Base-by-base conservation (phyloP, 306 rosid genomes). In the Lathyrus sativus region DNA sequence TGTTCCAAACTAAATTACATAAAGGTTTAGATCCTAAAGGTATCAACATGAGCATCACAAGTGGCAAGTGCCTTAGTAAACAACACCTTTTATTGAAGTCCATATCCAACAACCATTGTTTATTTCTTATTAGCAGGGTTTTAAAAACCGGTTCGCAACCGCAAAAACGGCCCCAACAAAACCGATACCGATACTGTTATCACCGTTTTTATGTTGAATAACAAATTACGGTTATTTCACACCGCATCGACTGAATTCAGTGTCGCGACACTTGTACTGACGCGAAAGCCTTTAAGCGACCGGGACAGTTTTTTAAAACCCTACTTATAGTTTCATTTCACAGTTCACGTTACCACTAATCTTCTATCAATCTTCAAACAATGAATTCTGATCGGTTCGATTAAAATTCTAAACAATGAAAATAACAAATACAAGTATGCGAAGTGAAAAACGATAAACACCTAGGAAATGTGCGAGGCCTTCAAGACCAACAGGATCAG, bases 381-480 rank as follows among this genome's bases (percentile, higher is more conserved):
- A 37, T 3, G 43, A 43, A 37, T 54, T 39, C 64, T 64, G 46
- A 42, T 12, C 49, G 12, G 15, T 41, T 10, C 46, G 18, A 73
- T 19, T 12, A 62, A 51, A 39, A 19, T 28, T 33, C 8, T 33
- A 1, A 6, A 33, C 39, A 35, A 7, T 7, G 8, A 33, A 33
- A 33, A 33, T 33, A 6, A 33, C 8, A 35, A 35, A 35, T 7
- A 35, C 9, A 35, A 35, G 39, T 35, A 35, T 7, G 39, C 9
- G 2, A 35, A 6, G 22, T 17, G 48, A 10, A 74, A 17, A 15
- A 10, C 14, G 6, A 53, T 53, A 22, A 35, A 44, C 50, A 90
- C 98, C 98, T 35, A 93, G 91, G 56, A 93, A 93, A 85, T 93
- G 98, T 0, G 98, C 98, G 70, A 93, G 96, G 75, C 98, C 98